Percentiles rank a stretch among this genome's conserved stretches.
Conservation (phyloP, 1,139 yeast genomes). For the Yamadazyma dushanensis region DNA sequence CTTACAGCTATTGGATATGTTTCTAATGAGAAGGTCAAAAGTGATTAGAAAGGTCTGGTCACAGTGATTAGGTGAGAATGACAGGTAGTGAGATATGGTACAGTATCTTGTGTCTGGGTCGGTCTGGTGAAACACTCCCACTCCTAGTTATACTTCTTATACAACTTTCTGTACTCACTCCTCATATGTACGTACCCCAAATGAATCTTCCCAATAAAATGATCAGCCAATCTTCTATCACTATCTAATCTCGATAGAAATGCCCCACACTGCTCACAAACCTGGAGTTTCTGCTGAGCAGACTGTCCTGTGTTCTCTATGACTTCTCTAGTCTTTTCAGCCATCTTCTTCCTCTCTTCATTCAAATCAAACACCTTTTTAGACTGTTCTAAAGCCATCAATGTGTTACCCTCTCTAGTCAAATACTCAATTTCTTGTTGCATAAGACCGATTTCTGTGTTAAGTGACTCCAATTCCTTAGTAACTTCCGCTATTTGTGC, state of each 20-base stretch:
- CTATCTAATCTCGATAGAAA: slow-evolving; percentile 83
- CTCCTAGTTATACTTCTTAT: slow-evolving; percentile 17
- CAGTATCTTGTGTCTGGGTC: too few relatives aligned
- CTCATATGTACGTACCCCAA: slow-evolving; percentile 79
- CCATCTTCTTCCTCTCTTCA: slow-evolving; percentile 47
- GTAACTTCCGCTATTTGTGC: slow-evolving; percentile 63
- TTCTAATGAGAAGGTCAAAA: slow-evolving; percentile 43
- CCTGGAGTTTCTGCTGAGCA: slow-evolving; percentile 88
- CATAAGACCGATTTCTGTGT: slow-evolving; percentile 66
- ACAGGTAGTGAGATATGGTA: too few relatives aligned
- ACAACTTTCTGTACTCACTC: slow-evolving; percentile 53
- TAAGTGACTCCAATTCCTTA: slow-evolving; percentile 65
- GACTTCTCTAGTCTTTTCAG: slow-evolving; percentile 55
- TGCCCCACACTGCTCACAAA: slow-evolving; percentile 91
- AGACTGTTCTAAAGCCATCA: slow-evolving; percentile 52
- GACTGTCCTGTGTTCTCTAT: slow-evolving; percentile 81
- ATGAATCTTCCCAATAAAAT: slow-evolving; percentile 86
- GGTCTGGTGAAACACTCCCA: too few relatives aligned
- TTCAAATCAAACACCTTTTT: slow-evolving; percentile 44
- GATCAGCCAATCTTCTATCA: slow-evolving; percentile 88
- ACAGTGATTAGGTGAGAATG: too few relatives aligned
- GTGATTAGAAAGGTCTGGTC: too few relatives aligned
- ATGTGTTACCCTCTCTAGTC: slow-evolving; percentile 49
- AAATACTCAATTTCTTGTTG: slow-evolving; percentile 68
- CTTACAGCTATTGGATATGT: slow-evolving; percentile 65